Evolutionary conservation across 768 basidiomycete genomes (phyloP), one percentile per base, ranked within the genome.

Genomic region (Trametes elegans): DNA sequence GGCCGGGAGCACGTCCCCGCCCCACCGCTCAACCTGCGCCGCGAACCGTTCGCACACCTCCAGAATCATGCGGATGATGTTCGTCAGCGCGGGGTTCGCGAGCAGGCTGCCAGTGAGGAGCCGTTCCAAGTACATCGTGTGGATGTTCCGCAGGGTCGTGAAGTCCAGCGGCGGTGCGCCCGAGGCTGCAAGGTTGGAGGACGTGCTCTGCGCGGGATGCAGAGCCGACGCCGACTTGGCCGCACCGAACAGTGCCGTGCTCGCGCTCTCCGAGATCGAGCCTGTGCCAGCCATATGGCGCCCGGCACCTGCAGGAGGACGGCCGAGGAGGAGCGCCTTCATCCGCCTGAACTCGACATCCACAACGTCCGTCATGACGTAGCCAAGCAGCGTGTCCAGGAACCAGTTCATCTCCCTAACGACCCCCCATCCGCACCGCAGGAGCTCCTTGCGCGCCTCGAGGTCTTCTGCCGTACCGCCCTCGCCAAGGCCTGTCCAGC

Each of bases 361-460:
- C 29, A 94, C 79, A 8, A 96, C 93, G 59, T 96, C 93, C 64
- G 81, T 88, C 90, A 92, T 90, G 56, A 92, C 82, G 68, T 97
- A 95, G 9, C 84, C 84, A 50, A 90, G 72, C 2, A 97, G 65
- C 24, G 84, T 85, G 67, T 94, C 92, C 53, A 96, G 74, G 66
- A 94, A 95, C 91, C 92, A 95, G 36, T 84, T 81, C 93, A 95
- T 93, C 64, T 88, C 84, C 64, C 91, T 74, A 7, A 93, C 87
- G 27, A 88, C 80, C 1, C 90, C 91, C 93, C 93, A 97, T 2
- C 88, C 87, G 56, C 84, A 86, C 54, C 93, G 77, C 53, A 91
- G 73, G 18, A 93, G 76, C 46, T 76, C 76, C 55, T 80, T 78
- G 34, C 90, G 80, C 10, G 77, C 77, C 38, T 84, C 79, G 34